Evolutionary conservation across 2,329 filamentous ascomycete species (phyloP), one percentile per base, ranked within the genome.

Genomic region (Fusarium longipes): DNA sequence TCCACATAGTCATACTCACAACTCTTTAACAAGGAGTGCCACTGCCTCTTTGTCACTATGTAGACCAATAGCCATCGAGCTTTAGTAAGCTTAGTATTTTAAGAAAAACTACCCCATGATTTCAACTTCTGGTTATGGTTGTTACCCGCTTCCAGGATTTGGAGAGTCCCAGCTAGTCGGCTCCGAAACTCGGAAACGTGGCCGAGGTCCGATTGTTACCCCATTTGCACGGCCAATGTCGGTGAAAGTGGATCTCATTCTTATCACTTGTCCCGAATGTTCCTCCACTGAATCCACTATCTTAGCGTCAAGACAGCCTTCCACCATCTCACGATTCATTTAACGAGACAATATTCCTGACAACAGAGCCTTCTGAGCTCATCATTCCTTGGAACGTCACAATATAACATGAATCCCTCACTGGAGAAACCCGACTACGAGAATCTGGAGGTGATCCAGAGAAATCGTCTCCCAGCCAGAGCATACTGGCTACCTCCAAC

Each of bases 401-500:
- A 9, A 1, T 10, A 2, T 0, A 29, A 17, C 0, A 60, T 39
- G 15, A 8, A 39, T 9, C 6, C 20, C 0, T 24, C 22, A 14
- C 6, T 11, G 11, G 33, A 29, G 5, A 61, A 60, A 15, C 57
- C 57, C 10, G 57, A 61, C 12, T 61, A 60, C 11, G 57, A 60
- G 2, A 61, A 53, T 15, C 22, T 61, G 2, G 57, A 60, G 17
- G 55, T 61, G 5, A 61, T 61, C 10, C 44, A 60, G 14, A 35
- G 38, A n/a, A 60, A 61, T 3, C 57, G 57, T 3, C 55, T 61
- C 4, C 6, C 55, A 2, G 11, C 57, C 3, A 38, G 57, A 10
- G 57, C 57, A 4, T 61, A 61, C 44, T 61, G 57, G 57, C 11
- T 61, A 24, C 57, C 57, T 9, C 32, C 55, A n/a, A 22, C 44